Conservation (phyloP, 2,329 filamentous ascomycete species). For the Calycina marina region DNA sequence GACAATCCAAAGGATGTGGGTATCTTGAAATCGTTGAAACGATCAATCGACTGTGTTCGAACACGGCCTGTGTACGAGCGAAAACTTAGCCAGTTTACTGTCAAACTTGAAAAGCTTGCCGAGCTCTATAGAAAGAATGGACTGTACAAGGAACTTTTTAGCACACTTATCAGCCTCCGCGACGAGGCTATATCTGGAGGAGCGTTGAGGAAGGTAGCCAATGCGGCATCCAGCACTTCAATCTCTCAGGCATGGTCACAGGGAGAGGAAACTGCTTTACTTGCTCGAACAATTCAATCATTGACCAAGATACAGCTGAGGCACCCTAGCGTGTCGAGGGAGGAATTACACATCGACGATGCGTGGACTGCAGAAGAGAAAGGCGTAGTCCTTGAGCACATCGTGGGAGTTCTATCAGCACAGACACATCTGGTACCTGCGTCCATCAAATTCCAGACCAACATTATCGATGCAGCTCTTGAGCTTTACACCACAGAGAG, state of each 20-base stretch:
- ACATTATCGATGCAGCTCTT: conserved; percentile 14
- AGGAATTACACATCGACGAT: conserved; percentile 23
- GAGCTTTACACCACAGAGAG: conserved; percentile 14
- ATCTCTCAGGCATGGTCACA: conserved; percentile 38
- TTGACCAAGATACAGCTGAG: conserved; percentile 44
- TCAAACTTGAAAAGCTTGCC: conserved; percentile 53
- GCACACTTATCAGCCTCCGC: conserved; percentile 45
- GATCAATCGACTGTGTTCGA: conserved; percentile 48
- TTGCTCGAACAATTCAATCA: conserved; percentile 44
- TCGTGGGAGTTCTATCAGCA: conserved; percentile 31
- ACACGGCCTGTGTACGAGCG: conserved; percentile 38
- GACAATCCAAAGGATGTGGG: conserved; percentile 28
- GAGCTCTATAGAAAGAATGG: conserved; percentile 41
- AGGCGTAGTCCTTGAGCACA: conserved; percentile 44
- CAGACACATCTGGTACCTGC: conserved; percentile 8
- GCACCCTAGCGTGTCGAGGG: conserved; percentile 40
- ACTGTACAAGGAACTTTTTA: conserved; percentile 40
- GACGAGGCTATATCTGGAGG: conserved; percentile 44
- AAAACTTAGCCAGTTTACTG: conserved; percentile 41
- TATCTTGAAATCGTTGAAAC: conserved; percentile 41
- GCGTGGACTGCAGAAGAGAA: conserved; percentile 32
- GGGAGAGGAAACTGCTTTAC: conserved; percentile 32
- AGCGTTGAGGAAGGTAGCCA: conserved; percentile 37
- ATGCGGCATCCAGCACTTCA: conserved; percentile 33
- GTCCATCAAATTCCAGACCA: conserved; percentile 9